Evolutionary conservation across 805 yeast species (phyloP).

Genomic region (Saccharomycopsis olivae): DNA sequence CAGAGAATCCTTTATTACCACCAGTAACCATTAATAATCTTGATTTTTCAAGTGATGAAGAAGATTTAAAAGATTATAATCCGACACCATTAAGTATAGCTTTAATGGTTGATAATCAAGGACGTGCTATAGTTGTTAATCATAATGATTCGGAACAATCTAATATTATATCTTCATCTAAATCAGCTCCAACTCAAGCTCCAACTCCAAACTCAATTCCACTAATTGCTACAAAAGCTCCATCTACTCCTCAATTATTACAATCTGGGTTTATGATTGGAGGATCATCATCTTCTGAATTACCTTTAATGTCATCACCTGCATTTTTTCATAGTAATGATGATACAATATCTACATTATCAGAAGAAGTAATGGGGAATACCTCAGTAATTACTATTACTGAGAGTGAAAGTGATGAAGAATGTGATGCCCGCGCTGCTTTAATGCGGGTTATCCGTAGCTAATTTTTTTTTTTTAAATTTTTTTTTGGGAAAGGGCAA

Average conservation of each 20-base stretch:
- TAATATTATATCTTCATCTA: neutral
- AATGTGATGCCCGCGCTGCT: slow-evolving; percentile 16
- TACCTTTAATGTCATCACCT: too few species aligned
- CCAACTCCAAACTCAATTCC: neutral
- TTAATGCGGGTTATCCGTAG: slow-evolving; percentile 9
- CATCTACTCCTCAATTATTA: neutral
- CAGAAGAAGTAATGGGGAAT: too few species aligned
- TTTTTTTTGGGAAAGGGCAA: too few species aligned
- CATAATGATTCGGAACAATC: neutral
- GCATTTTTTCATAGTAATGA: too few species aligned
- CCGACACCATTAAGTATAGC: neutral
- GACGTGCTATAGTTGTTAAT: slow-evolving; percentile 3
- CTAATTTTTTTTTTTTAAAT: too few species aligned
- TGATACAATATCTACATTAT: neutral
- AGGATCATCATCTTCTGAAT: neutral
- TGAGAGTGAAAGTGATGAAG: slow-evolving; percentile 8
- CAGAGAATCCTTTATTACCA: slow-evolving; percentile 12
- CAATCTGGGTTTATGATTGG: neutral
- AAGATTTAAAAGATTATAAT: slow-evolving; percentile 1
- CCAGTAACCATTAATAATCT: slow-evolving; percentile 13
- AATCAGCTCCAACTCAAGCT: neutral
- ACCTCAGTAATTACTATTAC: neutral
- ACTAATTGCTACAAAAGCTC: too few species aligned
- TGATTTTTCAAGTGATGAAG: slow-evolving; percentile 10
- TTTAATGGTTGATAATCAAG: slow-evolving; percentile 1